These are phyloP conservation scores for Leccinellum rugosiceps DNA, from an alignment of 768 basidiomycete genomes.

Conservation along the genomic window DNA sequence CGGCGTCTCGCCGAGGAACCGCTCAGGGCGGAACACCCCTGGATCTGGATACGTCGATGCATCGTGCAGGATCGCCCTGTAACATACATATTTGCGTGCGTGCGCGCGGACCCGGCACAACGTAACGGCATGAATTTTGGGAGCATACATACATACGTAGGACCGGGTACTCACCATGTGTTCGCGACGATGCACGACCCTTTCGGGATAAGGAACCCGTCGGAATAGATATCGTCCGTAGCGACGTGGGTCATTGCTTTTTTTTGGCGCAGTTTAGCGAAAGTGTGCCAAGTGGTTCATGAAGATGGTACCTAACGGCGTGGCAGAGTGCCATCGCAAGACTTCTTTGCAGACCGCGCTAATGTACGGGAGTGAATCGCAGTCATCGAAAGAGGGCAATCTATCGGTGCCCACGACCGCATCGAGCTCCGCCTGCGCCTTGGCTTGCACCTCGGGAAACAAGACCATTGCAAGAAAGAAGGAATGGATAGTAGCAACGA, in stretches of 20 bases:
- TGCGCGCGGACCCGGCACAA: background rate
- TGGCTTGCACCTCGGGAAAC: conserved; percentile 23
- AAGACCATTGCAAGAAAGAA: conserved; percentile 27
- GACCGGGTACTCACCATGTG: conserved; percentile 17
- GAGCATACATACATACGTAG: background rate
- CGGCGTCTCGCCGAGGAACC: conserved; percentile 25
- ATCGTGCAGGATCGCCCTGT: conserved; percentile 55
- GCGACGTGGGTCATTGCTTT: conserved; percentile 17
- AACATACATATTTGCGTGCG: background rate
- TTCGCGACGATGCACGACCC: conserved; percentile 25
- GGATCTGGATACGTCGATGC: conserved; percentile 37
- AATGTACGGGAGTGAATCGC: conserved; percentile 23
- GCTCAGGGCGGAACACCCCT: conserved; percentile 32
- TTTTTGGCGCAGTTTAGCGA: background rate
- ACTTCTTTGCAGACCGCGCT: conserved; percentile 26
- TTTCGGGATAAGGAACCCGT: conserved; percentile 21
- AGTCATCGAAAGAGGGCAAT: conserved; percentile 21
- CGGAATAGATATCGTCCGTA: conserved; percentile 17
- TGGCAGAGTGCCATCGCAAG: conserved; percentile 21
- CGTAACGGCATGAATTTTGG: background rate
- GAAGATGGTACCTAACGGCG: conserved; percentile 22
- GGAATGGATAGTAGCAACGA: conserved; percentile 11
- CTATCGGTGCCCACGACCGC: conserved; percentile 18
- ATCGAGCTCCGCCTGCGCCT: conserved; percentile 26
- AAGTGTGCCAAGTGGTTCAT: background rate